Evolutionary conservation across 192 early-diverging fungal species (phyloP), one percentile per base, ranked within the genome.

Genomic region (Rhizoclosmatium sp.): DNA sequence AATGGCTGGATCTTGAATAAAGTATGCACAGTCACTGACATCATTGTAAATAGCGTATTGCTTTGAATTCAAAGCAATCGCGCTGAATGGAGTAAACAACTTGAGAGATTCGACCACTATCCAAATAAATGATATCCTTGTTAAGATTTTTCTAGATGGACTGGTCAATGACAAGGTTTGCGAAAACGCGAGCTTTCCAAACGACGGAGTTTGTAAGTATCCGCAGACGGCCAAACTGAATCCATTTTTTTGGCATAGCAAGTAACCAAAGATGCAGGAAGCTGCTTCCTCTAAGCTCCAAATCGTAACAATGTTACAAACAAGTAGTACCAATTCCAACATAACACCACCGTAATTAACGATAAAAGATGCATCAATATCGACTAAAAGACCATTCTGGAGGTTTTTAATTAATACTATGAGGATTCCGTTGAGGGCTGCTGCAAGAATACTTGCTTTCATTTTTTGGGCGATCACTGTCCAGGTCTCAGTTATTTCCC

Each of bases 201-300:
- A 61, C 2, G 77, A 61, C 14, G 56, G 23, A 7, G 65, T 78
- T 40, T 78, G 77, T 45, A 78, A 16, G 59, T 60, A 78, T 44
- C 77, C 77, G 59, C 77, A 78, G 0, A 61, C 69, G 19, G 59
- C 77, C 31, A 71, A n/a, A 31, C 77, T 71, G 68, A 59, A 78
- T 31, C 77, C 77, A 1, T 60, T n/a, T 10, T 46, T 58, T 58
- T 60, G 21, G 9, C 23, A 44, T 31, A 78, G 45, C 40, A 61
- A 39, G 44, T 70, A 59, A 12, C 49, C 66, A 59, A 71, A 46
- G 4, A 70, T 44, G 19, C 47, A 59, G 16, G 59, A 46, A 4
- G 69, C 69, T 42, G 68, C 65, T 44, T 59, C 56, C 10, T 78
- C 77, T 2, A 78, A 21, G n/a, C 49, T 61, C 47, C 67, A 59